Evolutionary conservation across 2,329 filamentous ascomycete genomes (phyloP).

Genomic region (Trematosphaeria pertusa): DNA sequence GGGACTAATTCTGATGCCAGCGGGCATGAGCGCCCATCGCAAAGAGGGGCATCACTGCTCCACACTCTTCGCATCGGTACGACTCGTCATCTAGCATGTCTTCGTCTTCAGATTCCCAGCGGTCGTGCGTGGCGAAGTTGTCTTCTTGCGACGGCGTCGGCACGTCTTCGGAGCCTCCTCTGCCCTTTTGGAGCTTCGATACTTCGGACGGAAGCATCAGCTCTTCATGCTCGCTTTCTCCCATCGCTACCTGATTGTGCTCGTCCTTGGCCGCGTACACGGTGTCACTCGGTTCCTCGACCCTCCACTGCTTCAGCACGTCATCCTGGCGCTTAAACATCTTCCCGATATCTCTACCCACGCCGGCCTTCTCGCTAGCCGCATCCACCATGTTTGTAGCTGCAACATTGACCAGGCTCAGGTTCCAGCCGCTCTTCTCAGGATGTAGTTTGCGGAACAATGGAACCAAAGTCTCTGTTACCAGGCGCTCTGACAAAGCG

Average conservation of each 20-base stretch:
- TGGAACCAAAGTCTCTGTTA: slow-evolving; percentile 70
- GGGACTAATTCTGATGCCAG: slow-evolving; percentile 57
- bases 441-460: slow-evolving; percentile 79
- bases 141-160: slow-evolving; percentile 33
- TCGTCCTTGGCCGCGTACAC: slow-evolving; percentile 9
- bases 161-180: slow-evolving; percentile 41
- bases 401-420: slow-evolving; percentile 85
- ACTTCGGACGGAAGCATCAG: not conserved
- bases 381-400: slow-evolving; percentile 78
- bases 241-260: slow-evolving; percentile 15
- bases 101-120: slow-evolving; percentile 42
- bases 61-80: slow-evolving; percentile 59
- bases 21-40: slow-evolving; percentile 65
- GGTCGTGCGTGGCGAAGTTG: slow-evolving; percentile 21
- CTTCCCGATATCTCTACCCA: slow-evolving; percentile 75
- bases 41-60: slow-evolving; percentile 63
- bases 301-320: slow-evolving; percentile 70
- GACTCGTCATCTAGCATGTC: slow-evolving; percentile 37
- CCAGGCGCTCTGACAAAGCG: slow-evolving; percentile 70
- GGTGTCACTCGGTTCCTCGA: slow-evolving; percentile 52
- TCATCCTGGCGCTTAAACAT: slow-evolving; percentile 84
- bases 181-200: slow-evolving; percentile 2
- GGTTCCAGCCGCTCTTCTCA: slow-evolving; percentile 74
- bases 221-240: slow-evolving; percentile 2
- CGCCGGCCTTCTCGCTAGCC: slow-evolving; percentile 53